Evolutionary conservation across 805 yeast species (phyloP).

Genomic region (Candida namnaoensis): DNA sequence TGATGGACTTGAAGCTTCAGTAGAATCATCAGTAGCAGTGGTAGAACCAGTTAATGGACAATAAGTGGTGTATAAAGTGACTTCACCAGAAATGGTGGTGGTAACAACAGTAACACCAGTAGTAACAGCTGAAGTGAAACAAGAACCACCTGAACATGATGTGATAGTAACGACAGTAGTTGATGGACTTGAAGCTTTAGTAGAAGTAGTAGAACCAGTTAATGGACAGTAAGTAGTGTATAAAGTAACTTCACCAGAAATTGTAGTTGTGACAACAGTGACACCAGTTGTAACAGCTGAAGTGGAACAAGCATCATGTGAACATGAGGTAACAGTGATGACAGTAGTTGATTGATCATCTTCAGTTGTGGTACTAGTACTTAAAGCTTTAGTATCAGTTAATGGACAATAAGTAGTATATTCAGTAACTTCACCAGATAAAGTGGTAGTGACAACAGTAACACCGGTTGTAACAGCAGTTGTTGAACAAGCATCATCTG

Average conservation of each 20-base stretch:
- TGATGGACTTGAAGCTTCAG: constrained; percentile 15
- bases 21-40: constrained; percentile 1
- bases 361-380: not conserved
- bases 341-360: constrained; percentile 2
- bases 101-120: constrained; percentile 13
- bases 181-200: not conserved
- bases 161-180: constrained; percentile 1
- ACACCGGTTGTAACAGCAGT: constrained; percentile 14
- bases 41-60: constrained; percentile 5
- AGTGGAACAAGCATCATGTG: constrained; percentile 10
- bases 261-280: constrained; percentile 6
- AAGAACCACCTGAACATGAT: constrained; percentile 9
- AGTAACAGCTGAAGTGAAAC: constrained; percentile 15
- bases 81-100: constrained; percentile 13
- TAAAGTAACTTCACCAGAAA: constrained; percentile 1
- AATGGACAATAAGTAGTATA: constrained; percentile 35
- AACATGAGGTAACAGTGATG: constrained; percentile 15
- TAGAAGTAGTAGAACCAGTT: constrained; percentile 1
- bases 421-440: constrained; percentile 22
- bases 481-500: constrained; percentile 19
- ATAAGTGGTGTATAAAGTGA: constrained; percentile 3
- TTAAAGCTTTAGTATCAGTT: too few relatives aligned
- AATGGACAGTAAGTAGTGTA: constrained; percentile 8
- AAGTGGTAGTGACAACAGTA: constrained; percentile 22
- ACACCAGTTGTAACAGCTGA: constrained; percentile 17